Evolutionary conservation across 2,329 filamentous ascomycete genomes (phyloP).

Genomic region (Shiraia sp.): DNA sequence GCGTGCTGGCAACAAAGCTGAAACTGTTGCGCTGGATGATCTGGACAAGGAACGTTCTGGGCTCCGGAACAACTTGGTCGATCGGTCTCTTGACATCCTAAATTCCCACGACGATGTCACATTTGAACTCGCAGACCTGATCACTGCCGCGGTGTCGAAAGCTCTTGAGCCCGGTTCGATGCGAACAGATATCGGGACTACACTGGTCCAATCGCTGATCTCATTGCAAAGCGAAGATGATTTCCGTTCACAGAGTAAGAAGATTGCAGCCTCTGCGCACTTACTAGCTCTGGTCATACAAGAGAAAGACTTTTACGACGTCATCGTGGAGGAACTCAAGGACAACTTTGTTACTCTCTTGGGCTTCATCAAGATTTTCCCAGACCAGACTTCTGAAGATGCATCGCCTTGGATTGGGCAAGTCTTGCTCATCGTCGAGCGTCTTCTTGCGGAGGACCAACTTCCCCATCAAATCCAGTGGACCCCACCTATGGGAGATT

Average conservation of each 20-base stretch:
- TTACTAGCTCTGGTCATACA: slow-evolving; percentile 86
- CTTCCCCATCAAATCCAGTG: slow-evolving; percentile 76
- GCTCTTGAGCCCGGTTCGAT: slow-evolving; percentile 61
- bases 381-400: slow-evolving; percentile 71
- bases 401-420: slow-evolving; percentile 92
- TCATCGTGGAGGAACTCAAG: slow-evolving; percentile 73
- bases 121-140: slow-evolving; percentile 87
- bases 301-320: slow-evolving; percentile 77
- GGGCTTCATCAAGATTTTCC: slow-evolving; percentile 73
- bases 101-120: slow-evolving; percentile 85
- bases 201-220: slow-evolving; percentile 81
- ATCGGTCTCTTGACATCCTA: slow-evolving; percentile 87
- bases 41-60: slow-evolving; percentile 74
- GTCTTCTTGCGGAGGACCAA: slow-evolving; percentile 85
- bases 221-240: slow-evolving; percentile 64
- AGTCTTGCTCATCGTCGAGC: slow-evolving; percentile 86
- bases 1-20: slow-evolving; percentile 36
- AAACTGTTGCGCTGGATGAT: slow-evolving; percentile 70
- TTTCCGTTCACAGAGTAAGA: slow-evolving; percentile 61
- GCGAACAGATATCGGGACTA: slow-evolving; percentile 77
- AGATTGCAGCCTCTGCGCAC: slow-evolving; percentile 90
- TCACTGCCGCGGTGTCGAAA: slow-evolving; percentile 70
- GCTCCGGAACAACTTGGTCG: slow-evolving; percentile 79
- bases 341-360: slow-evolving; percentile 77
- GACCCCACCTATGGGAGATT: slow-evolving; percentile 59